Conservation (phyloP, 176 grass and related monocot genomes). For the Ensete glaucum region DNA sequence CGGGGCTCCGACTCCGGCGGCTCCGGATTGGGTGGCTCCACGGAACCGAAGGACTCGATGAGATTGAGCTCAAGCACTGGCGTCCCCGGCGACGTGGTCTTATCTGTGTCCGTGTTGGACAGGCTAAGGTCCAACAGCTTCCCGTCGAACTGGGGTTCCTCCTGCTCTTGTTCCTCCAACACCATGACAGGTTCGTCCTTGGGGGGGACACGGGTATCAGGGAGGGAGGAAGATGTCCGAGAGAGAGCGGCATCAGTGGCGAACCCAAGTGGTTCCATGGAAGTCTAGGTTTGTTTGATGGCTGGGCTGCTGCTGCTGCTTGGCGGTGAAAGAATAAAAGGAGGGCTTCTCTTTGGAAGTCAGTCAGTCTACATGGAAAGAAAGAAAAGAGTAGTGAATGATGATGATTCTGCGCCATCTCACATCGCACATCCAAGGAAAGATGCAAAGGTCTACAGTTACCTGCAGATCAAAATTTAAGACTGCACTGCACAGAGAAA, state of each 20-base stretch:
- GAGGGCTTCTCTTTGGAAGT: background rate
- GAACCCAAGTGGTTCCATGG: no score
- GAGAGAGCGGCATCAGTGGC: no score
- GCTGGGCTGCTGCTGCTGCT: background rate
- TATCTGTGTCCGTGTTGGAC: background rate
- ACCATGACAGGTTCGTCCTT: background rate
- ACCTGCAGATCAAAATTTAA: no score
- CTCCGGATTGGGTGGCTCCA: background rate
- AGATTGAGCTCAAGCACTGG: background rate
- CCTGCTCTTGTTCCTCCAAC: background rate
- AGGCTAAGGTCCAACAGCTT: background rate
- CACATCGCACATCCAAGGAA: background rate
- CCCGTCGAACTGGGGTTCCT: background rate
- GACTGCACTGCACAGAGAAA: no score
- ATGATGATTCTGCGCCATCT: background rate
- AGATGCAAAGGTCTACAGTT: background rate
- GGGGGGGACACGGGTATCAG: no score
- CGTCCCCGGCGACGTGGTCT: background rate
- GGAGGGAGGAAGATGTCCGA: no score
- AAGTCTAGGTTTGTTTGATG: no score
- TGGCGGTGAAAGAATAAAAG: background rate
- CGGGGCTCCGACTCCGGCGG: slow-evolving; percentile 13
- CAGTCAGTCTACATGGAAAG: background rate
- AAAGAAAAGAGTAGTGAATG: background rate
- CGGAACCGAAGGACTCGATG: background rate